Conservation (phyloP, 2,329 filamentous ascomycete species). For the Stachybotrys elegans region DNA sequence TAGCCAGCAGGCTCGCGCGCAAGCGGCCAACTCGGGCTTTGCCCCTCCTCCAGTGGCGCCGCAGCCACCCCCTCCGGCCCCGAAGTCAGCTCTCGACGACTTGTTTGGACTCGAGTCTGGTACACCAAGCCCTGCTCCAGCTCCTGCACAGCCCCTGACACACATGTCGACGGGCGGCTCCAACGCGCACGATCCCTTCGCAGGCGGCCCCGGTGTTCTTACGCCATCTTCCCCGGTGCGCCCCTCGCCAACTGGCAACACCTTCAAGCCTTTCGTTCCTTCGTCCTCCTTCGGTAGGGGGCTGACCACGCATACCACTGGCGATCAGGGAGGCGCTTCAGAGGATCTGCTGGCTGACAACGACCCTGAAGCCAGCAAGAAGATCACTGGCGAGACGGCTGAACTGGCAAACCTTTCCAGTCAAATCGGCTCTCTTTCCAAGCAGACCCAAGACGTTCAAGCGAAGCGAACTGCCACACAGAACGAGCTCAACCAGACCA, state of each 20-base stretch:
- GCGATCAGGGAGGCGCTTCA: constrained; percentile 44
- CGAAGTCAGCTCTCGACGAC: constrained; percentile 86
- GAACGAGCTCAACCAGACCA: constrained; percentile 75
- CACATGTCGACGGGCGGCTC: constrained; percentile 72
- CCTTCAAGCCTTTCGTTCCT: constrained; percentile 87
- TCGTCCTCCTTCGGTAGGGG: constrained; percentile 88
- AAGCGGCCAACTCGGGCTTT: constrained; percentile 49
- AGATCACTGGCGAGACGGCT: constrained; percentile 80
- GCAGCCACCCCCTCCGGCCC: constrained; percentile 34
- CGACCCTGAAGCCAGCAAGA: constrained; percentile 83
- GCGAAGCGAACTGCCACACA: constrained; percentile 74
- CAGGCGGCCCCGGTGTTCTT: constrained; percentile 39
- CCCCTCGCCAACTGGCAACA: constrained; percentile 40
- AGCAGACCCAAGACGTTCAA: constrained; percentile 91
- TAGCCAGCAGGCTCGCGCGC: constrained; percentile 50
- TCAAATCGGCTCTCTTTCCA: constrained; percentile 84
- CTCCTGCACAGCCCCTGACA: constrained; percentile 51
- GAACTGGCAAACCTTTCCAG: constrained; percentile 95
- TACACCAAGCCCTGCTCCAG: constrained; percentile 37
- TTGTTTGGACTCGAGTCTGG: constrained; percentile 84
- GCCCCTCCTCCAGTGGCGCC: constrained; percentile 34
- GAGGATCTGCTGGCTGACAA: constrained; percentile 90
- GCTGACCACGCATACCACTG: constrained; percentile 71
- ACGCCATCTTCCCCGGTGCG: constrained; percentile 50
- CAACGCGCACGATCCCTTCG: constrained; percentile 58